These are phyloP conservation scores for Saccharomyces hybrid DNA, from an alignment of 1,139 yeast genomes.

Conservation along the genomic window DNA sequence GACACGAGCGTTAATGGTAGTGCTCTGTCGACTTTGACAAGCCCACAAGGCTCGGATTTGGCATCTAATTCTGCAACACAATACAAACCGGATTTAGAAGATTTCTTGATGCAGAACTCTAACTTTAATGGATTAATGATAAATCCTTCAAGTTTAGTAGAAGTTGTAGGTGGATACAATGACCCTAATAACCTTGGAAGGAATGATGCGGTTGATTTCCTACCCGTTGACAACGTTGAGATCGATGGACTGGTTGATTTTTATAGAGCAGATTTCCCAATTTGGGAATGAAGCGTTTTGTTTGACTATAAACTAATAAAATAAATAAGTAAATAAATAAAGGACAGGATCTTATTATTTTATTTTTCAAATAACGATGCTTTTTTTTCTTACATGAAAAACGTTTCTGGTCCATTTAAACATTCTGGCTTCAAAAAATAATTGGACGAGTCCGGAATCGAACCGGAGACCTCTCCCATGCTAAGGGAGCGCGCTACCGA, in stretches of 20 bases:
- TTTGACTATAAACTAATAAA: neutral
- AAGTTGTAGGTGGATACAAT: conserved; percentile 28
- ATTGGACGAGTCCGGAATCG: conserved; percentile 91
- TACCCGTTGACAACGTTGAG: conserved; percentile 24
- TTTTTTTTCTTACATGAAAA: too few relatives aligned
- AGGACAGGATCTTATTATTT: neutral
- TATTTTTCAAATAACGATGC: too few relatives aligned
- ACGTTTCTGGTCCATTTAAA: too few relatives aligned
- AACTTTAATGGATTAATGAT: conserved; percentile 26
- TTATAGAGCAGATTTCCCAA: conserved; percentile 16
- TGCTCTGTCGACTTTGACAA: conserved; percentile 2
- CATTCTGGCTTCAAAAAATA: too few relatives aligned
- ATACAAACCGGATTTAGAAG: conserved; percentile 27
- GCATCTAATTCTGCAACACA: conserved; percentile 2
- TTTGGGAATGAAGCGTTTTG: conserved; percentile 12
- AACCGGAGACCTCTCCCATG: conserved; percentile 88
- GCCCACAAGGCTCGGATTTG: conserved; percentile 17
- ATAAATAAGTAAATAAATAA: neutral
- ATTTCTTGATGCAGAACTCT: conserved; percentile 27
- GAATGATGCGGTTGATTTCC: conserved; percentile 14
- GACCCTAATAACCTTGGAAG: conserved; percentile 11
- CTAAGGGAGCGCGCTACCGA: conserved; percentile 90
- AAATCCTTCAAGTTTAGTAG: conserved; percentile 28
- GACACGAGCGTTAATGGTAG: conserved; percentile 4
- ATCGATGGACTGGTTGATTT: conserved; percentile 20